phyloP scores from a whole-genome alignment of 2,329 filamentous ascomycete genomes.

The Fusarium veterinarium region DNA sequence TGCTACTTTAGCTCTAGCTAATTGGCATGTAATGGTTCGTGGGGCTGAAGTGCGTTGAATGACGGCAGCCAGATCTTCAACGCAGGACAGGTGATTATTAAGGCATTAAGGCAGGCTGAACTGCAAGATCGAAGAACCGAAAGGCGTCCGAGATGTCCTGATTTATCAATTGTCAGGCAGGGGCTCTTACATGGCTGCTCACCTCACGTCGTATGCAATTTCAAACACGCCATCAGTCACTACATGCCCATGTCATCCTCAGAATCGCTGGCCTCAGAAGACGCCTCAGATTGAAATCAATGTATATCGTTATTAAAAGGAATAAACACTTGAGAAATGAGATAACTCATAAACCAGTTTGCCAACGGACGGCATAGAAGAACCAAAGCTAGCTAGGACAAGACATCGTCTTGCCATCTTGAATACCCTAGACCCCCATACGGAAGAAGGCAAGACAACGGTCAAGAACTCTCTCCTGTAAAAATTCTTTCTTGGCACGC shows the following conservation, averaged over 20 bases:
- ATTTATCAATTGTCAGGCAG: conserved; percentile 1
- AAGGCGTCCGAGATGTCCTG: conserved; percentile 31
- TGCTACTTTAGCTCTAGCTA: conserved; percentile 16
- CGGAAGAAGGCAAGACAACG: neutral
- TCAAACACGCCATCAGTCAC: conserved; percentile 26
- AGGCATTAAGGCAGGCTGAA: conserved; percentile 32
- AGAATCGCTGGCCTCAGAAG: conserved; percentile 26
- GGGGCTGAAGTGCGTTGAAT: conserved; percentile 27
- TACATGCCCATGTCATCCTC: conserved; percentile 21
- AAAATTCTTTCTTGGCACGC: no score
- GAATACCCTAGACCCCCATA: neutral
- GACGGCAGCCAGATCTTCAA: conserved; percentile 30
- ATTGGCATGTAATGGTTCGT: conserved; percentile 40
- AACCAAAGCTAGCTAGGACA: neutral
- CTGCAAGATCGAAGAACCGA: conserved; percentile 32
- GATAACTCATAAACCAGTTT: neutral
- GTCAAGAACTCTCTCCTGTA: no score
- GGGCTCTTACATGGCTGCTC: conserved; percentile 6
- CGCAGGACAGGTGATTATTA: conserved; percentile 32
- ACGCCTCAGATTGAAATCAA: conserved; percentile 8
- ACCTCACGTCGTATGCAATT: conserved; percentile 8
- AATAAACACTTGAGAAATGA: neutral
- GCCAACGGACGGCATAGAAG: neutral
- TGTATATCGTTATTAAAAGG: neutral
- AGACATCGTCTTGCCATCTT: neutral